phyloP scores from a whole-genome alignment of 2,329 filamentous ascomycete genomes.

The Metarhizium humberi region DNA sequence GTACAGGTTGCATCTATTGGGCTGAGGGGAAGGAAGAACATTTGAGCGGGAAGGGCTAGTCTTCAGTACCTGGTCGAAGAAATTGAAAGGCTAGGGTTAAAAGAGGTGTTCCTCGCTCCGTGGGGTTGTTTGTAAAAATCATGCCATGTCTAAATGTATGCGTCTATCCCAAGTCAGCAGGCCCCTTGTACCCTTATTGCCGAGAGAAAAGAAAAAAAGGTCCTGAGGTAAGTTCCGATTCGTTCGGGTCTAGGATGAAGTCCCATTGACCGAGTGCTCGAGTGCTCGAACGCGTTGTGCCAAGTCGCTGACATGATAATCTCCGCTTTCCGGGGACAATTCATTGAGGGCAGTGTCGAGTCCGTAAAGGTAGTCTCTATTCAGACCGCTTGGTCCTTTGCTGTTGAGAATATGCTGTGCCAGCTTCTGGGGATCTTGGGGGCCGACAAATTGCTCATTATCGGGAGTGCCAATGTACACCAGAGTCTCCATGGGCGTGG shows the following conservation, averaged over 20 bases:
- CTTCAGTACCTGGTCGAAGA: background rate
- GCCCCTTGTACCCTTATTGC: background rate
- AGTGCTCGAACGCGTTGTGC: constrained; percentile 61
- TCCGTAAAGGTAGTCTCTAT: constrained; percentile 79
- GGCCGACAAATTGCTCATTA: constrained; percentile 85
- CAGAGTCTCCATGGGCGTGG: constrained; percentile 43
- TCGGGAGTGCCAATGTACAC: constrained; percentile 92
- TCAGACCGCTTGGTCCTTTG: constrained; percentile 76
- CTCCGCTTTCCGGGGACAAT: constrained; percentile 66
- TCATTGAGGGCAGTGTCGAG: constrained; percentile 67
- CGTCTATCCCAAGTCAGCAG: background rate
- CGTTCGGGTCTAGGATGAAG: background rate
- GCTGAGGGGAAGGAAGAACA: background rate
- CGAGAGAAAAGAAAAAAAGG: background rate
- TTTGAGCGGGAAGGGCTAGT: background rate
- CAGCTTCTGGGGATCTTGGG: constrained; percentile 67
- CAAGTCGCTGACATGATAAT: constrained; percentile 78
- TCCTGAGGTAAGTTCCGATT: background rate
- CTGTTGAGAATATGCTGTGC: constrained; percentile 74
- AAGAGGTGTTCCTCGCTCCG: background rate
- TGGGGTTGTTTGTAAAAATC: background rate
- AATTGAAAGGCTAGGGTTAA: background rate
- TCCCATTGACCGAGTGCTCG: constrained; percentile 12
- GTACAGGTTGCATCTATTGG: background rate
- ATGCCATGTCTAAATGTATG: constrained; percentile 1